Evolutionary conservation across 345 rosid genomes (phyloP).

Genomic region (Salix arbutifolia): DNA sequence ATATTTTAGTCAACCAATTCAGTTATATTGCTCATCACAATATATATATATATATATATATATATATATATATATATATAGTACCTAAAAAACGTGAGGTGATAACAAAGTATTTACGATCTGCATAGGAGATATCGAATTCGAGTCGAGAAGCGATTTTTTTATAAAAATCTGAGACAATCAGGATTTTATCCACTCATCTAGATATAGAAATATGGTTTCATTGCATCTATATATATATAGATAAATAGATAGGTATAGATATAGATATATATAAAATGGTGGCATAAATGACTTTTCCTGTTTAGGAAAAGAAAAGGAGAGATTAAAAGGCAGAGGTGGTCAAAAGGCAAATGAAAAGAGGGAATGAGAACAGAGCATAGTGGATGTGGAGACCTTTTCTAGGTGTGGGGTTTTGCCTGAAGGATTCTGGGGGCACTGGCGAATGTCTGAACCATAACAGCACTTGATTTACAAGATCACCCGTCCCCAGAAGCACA

Average conservation of each 20-base stretch:
- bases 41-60: no score
- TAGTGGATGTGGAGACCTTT: neutral
- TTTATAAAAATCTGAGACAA: no score
- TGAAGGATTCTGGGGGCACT: slow-evolving; percentile 1
- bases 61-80: no score
- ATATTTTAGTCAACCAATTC: no score
- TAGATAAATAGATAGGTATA: fast-evolving
- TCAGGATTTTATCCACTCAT: no score
- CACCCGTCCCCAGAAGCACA: neutral
- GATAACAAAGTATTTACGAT: no score
- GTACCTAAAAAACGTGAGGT: no score
- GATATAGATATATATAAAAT: no score
- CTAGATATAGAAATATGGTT: fast-evolving
- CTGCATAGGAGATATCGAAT: no score
- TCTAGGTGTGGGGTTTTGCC: neutral
- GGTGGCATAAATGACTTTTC: neutral
- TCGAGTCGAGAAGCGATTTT: no score
- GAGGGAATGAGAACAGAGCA: neutral
- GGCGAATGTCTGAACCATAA: neutral
- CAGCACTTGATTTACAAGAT: neutral
- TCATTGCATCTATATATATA: no score
- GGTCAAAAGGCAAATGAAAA: neutral
- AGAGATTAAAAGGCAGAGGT: neutral
- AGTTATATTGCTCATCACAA: neutral
- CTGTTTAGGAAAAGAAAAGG: neutral